Evolutionary conservation across 352 stramenopile genomes (phyloP).

Genomic region (Globisporangium orthogonon): DNA sequence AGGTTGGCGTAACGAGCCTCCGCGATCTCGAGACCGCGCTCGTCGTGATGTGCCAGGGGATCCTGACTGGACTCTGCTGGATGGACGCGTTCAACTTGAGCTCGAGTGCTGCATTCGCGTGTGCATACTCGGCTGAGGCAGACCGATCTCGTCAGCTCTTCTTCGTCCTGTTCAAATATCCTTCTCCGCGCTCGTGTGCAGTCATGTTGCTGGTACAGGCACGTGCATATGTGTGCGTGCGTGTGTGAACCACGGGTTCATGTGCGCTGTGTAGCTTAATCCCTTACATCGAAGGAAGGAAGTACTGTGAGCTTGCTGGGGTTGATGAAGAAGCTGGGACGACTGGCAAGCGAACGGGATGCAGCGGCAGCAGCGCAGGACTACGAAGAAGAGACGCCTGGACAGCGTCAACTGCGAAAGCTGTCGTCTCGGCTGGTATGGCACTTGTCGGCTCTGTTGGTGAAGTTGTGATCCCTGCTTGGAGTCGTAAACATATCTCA

Average conservation of each 20-base stretch:
- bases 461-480: not conserved
- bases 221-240: not conserved
- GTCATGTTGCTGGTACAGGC: no score
- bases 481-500: not conserved
- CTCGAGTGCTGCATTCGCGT: slow-evolving; percentile 26
- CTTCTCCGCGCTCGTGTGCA: slow-evolving; percentile 15
- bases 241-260: not conserved
- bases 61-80: slow-evolving; percentile 56
- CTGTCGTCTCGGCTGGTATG: slow-evolving; percentile 23
- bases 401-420: not conserved
- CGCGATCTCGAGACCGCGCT: slow-evolving; percentile 34
- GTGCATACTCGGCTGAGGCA: slow-evolving; percentile 43
- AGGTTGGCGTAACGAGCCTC: slow-evolving; percentile 6
- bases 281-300: slow-evolving; percentile 7
- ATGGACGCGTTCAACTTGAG: slow-evolving; percentile 55
- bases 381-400: not conserved
- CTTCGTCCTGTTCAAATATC: slow-evolving; percentile 80
- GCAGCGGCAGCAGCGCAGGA: not conserved
- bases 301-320: slow-evolving; percentile 49
- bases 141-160: slow-evolving; percentile 50
- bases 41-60: slow-evolving; percentile 39
- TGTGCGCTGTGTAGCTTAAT: not conserved
- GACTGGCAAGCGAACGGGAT: slow-evolving; percentile 3
- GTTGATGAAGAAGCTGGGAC: slow-evolving; percentile 35
- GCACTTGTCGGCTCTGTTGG: not conserved